A percentile compares a stretch with the other conserved stretches of the same genome.
Evolutionary conservation across 345 rosid genomes (phyloP).

Genomic region (Excoecaria agallocha): DNA sequence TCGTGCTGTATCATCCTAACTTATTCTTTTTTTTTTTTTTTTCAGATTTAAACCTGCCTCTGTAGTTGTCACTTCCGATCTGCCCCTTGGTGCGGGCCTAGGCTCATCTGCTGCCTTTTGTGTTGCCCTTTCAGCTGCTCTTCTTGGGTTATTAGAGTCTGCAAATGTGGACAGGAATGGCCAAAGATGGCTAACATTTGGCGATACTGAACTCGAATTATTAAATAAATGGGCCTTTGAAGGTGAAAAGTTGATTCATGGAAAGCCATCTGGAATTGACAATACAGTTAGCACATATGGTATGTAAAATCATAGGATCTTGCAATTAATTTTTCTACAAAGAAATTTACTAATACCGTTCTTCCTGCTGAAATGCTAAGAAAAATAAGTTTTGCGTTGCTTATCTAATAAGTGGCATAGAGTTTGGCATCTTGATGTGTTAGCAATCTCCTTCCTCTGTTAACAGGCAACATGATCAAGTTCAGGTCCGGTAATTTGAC

Average conservation of each 20-base stretch:
- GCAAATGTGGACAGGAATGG: conserved; percentile 37
- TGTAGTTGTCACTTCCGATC: conserved; percentile 66
- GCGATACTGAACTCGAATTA: conserved; percentile 56
- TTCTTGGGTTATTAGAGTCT: conserved; percentile 51
- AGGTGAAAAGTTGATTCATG: conserved; percentile 94
- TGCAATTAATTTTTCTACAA: not conserved
- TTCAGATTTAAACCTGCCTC: conserved; percentile 76
- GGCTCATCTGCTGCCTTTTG: conserved; percentile 91
- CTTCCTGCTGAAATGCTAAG: too few species aligned
- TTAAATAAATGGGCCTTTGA: conserved; percentile 93
- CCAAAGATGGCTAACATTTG: conserved; percentile 52
- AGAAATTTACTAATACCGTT: not conserved
- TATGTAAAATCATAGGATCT: conserved; percentile 28
- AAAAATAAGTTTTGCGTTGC: too few species aligned
- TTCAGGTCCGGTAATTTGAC: conserved; percentile 70
- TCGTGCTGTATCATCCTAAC: conserved; percentile 18
- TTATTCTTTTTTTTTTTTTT: conserved; percentile 2
- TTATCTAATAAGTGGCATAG: not conserved
- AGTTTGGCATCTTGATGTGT: not conserved
- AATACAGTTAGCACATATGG: conserved; percentile 96
- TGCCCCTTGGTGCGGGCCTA: conserved; percentile 85
- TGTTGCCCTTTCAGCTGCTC: conserved; percentile 76
- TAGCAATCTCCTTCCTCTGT: not conserved
- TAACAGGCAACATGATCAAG: conserved; percentile 85
- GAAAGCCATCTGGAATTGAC: conserved; percentile 96